Evolutionary conservation across 495 filamentous ascomycete genomes (phyloP), one percentile per base, ranked within the genome.

Genomic region (Xylaria telfairii): DNA sequence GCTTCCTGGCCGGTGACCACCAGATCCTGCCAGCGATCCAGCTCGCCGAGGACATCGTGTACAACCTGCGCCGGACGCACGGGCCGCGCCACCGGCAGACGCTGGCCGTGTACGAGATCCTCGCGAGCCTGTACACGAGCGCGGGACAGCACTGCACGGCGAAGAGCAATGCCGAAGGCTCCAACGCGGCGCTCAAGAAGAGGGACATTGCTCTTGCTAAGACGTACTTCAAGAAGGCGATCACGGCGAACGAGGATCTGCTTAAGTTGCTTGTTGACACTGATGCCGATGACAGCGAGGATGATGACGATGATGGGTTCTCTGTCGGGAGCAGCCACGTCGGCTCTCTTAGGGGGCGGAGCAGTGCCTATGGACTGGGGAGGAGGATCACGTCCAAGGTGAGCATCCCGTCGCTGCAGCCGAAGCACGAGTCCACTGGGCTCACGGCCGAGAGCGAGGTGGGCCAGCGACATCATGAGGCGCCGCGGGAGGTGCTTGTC

Each of bases 61-160:
- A 88, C 77, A 88, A 88, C 57, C 78, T 88, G 49, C 84, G 84
- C n/a, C 83, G 87, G 56, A 85, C 85, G 1, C 85, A 83, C 80
- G 85, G 85, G 5, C 81, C 81, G 37, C 80, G 80, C 4, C 83
- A 88, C 69, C 76, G 74, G 5, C 79, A 83, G 12, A 86, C 86
- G 0, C 73, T 87, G 24, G 80, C 85, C 19, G 83, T 86, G 80
- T 85, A 79, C 59, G 82, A 83, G 66, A 75, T 87, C 7, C 83
- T 88, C 1, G 84, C 84, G 0, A 79, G 78, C 1, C 77, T 88
- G 8, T 87, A 83, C 74, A 87, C 85, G 9, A 81, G 79, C 10
- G 82, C 82, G 1, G 81, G 79, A 0, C 81, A 84, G 46, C 75
- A 85, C 74, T 75, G 82, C 34, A 81, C 84, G 21, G 83, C 85